phyloP scores from a whole-genome alignment of 345 rosid species.

The Brassica incana region DNA sequence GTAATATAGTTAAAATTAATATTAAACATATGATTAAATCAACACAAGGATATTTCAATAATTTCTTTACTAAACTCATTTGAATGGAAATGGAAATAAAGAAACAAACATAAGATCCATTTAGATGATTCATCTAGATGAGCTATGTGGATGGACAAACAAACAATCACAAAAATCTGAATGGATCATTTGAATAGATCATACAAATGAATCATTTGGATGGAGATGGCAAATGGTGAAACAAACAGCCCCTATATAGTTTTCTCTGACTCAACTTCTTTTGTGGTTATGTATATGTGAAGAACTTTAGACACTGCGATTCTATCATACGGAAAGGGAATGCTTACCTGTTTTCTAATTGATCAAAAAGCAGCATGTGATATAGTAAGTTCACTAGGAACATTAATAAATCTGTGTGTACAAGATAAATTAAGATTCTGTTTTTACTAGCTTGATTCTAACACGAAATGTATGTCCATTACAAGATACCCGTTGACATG shows the following conservation, averaged over 20 bases:
- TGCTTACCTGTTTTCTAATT: constrained; percentile 34
- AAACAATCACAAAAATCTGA: too few relatives aligned
- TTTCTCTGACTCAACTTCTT: neutral
- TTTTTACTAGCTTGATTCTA: neutral
- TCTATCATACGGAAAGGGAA: constrained; percentile 46
- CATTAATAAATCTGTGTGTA: neutral
- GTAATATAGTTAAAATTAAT: too few relatives aligned
- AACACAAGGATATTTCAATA: too few relatives aligned
- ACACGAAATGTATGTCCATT: neutral
- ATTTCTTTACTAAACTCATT: too few relatives aligned
- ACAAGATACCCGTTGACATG: constrained; percentile 31
- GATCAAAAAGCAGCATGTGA: constrained; percentile 34
- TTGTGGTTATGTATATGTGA: neutral
- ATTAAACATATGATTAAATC: too few relatives aligned
- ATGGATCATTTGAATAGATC: too few relatives aligned
- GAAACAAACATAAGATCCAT: too few relatives aligned
- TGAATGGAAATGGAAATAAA: too few relatives aligned
- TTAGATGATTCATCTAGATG: too few relatives aligned
- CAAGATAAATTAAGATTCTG: neutral
- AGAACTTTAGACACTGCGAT: constrained; percentile 57
- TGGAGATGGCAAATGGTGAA: rapidly evolving
- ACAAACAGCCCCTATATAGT: too few relatives aligned
- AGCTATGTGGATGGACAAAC: too few relatives aligned
- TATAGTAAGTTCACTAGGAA: constrained; percentile 41
- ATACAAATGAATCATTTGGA: too few relatives aligned